phyloP scores from a whole-genome alignment of 352 stramenopile species.

The Globisporangium camurandrum region DNA sequence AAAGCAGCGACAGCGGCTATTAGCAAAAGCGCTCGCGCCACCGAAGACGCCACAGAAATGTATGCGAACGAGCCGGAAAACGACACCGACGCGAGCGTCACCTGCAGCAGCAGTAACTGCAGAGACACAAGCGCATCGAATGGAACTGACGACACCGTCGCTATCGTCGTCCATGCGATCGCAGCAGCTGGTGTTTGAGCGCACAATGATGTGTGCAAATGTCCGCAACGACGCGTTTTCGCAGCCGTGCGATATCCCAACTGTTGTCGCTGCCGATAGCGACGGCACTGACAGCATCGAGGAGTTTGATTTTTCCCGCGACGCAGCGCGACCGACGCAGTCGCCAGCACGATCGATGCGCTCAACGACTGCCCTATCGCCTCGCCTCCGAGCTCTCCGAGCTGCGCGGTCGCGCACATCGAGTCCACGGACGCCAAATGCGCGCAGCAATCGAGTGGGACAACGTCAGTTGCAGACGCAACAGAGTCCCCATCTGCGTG shows the following conservation, averaged over 20 bases:
- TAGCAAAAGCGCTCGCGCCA: too few relatives aligned
- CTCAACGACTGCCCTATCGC: not conserved
- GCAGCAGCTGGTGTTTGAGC: too few relatives aligned
- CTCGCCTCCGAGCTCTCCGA: not conserved
- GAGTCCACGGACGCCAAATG: slow-evolving; percentile 1
- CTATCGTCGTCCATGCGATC: not conserved
- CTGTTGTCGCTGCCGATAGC: not conserved
- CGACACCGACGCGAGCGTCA: not conserved
- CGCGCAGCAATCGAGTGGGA: not conserved
- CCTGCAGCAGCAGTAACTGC: not conserved
- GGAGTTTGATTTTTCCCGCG: slow-evolving; percentile 5
- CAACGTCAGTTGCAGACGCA: not conserved
- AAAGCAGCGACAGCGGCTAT: too few relatives aligned
- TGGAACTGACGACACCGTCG: not conserved
- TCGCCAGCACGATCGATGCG: not conserved
- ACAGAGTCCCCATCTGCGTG: not conserved
- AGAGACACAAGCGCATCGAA: not conserved
- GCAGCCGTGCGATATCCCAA: too few relatives aligned
- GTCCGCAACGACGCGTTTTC: not conserved
- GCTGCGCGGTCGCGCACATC: slow-evolving; percentile 1
- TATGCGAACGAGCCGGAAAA: not conserved
- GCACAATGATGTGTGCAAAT: not conserved
- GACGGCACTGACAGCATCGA: slow-evolving; percentile 1
- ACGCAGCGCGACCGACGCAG: too few relatives aligned
- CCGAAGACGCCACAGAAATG: too few relatives aligned